phyloP scores from a whole-genome alignment of 495 filamentous ascomycete species.

The Chaetomium fimeti region DNA sequence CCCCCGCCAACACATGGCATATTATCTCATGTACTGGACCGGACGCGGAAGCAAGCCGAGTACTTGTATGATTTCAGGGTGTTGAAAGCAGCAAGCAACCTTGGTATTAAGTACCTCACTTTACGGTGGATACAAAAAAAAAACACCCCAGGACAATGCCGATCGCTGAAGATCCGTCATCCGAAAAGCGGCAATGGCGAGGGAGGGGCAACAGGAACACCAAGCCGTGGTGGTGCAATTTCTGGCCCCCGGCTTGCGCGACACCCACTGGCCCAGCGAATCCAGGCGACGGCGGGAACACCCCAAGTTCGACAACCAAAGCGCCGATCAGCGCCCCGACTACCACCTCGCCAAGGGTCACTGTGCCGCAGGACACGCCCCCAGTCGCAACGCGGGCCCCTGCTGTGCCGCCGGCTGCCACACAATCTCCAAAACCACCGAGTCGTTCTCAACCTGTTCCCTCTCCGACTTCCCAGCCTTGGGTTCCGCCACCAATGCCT shows the following conservation, averaged over 20 bases:
- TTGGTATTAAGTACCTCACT: not conserved
- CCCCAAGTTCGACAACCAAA: not conserved
- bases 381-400: not conserved
- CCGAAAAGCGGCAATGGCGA: not conserved
- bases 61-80: not conserved
- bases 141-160: constrained; percentile 4
- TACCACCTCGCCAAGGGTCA: not conserved
- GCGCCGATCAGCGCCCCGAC: not conserved
- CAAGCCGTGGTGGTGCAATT: constrained; percentile 8
- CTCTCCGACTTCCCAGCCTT: not conserved
- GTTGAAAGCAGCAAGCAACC: not conserved
- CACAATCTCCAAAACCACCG: not conserved
- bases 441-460: not conserved
- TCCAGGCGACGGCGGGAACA: not conserved
- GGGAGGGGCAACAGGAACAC: not conserved
- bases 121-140: not conserved
- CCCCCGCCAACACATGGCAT: not conserved
- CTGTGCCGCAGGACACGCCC: not conserved
- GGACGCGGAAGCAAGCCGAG: not conserved
- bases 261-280: not conserved
- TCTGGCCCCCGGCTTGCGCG: constrained; percentile 1
- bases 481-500: not conserved
- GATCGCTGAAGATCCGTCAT: not conserved
- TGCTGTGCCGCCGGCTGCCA: constrained; percentile 6
- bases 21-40: not conserved